A percentile compares a stretch with the other conserved stretches of the same genome.
These are phyloP conservation scores for Termitomyces sp. DNA, from an alignment of 768 basidiomycete species.

Conservation along the genomic window DNA sequence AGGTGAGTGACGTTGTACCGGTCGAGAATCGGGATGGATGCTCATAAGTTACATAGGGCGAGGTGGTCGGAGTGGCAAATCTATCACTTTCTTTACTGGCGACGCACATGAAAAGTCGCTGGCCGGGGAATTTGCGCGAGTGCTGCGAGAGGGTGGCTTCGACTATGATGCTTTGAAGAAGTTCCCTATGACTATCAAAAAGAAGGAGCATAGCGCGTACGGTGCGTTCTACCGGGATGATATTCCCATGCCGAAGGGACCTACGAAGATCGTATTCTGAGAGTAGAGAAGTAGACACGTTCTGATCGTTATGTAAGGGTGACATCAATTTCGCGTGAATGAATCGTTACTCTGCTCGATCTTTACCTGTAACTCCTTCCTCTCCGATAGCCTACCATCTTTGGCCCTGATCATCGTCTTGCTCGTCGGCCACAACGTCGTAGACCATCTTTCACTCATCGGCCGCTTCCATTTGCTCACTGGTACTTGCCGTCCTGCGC, in stretches of 20 bases:
- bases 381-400: constrained; percentile 6
- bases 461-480: neutral
- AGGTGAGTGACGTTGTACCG: constrained; percentile 37
- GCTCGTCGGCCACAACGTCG: neutral
- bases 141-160: constrained; percentile 84
- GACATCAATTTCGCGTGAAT: constrained; percentile 14
- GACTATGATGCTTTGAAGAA: constrained; percentile 71
- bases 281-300: neutral
- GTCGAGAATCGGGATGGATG: constrained; percentile 15
- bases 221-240: constrained; percentile 82
- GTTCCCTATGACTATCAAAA: constrained; percentile 97
- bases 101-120: constrained; percentile 77
- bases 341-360: neutral
- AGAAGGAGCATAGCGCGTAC: constrained; percentile 87
- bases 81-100: constrained; percentile 96
- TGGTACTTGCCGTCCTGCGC: neutral
- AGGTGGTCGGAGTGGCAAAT: constrained; percentile 84
- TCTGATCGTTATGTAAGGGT: constrained; percentile 13
- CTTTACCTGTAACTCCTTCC: neutral
- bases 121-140: constrained; percentile 90
- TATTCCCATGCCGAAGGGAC: constrained; percentile 50
- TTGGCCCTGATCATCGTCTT: neutral
- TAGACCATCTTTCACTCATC: neutral
- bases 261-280: constrained; percentile 77
- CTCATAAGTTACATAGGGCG: constrained; percentile 50